These are phyloP conservation scores for Daedaleopsis nitida DNA, from an alignment of 768 basidiomycete genomes.

Conservation along the genomic window DNA sequence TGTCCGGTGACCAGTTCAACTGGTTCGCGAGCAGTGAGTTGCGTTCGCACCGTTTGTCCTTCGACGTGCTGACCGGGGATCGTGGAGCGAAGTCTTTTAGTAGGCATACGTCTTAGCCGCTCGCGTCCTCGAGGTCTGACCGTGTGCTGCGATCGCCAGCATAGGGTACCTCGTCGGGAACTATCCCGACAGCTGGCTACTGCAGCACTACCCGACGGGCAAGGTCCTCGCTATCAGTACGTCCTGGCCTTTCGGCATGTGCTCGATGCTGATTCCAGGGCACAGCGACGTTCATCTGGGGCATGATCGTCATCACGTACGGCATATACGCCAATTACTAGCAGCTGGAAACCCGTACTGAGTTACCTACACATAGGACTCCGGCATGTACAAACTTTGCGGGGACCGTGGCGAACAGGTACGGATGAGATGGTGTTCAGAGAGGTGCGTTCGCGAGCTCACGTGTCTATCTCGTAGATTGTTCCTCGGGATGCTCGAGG, in stretches of 20 bases:
- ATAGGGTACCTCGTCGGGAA: constrained; percentile 33
- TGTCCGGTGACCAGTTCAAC: constrained; percentile 17
- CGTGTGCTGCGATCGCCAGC: constrained; percentile 8
- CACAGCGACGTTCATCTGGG: constrained; percentile 34
- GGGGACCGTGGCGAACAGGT: constrained; percentile 17
- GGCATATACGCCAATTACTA: background rate
- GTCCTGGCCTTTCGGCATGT: background rate
- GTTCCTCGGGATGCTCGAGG: constrained; percentile 22
- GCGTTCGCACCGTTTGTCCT: background rate
- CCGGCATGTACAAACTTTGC: constrained; percentile 19
- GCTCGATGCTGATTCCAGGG: constrained; percentile 14
- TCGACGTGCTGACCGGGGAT: background rate
- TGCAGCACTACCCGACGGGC: constrained; percentile 29
- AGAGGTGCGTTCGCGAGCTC: background rate
- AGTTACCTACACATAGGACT: background rate
- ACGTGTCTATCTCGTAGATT: constrained; percentile 3
- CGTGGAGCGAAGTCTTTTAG: constrained; percentile 15
- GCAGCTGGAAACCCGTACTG: too few relatives aligned
- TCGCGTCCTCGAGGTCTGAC: too few relatives aligned
- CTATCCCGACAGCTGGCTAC: constrained; percentile 32
- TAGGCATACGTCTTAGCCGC: background rate
- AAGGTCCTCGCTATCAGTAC: constrained; percentile 19
- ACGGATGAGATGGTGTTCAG: background rate
- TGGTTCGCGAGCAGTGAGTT: constrained; percentile 22
- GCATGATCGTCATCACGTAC: constrained; percentile 32